Conservation (phyloP, 169 alveolate species). For the Eimeria zaria region DNA sequence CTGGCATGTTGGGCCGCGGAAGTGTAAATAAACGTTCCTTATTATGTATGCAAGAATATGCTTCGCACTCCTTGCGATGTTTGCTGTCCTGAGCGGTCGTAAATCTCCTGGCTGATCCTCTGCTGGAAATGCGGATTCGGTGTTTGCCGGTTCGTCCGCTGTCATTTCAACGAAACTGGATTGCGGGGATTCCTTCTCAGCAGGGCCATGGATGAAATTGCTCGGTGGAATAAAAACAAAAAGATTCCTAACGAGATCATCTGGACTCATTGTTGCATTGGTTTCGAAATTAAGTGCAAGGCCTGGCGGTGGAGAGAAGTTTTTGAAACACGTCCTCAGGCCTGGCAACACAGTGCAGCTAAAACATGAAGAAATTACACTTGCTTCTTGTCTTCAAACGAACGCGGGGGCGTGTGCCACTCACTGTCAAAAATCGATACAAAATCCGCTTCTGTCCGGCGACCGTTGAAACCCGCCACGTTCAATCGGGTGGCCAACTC, state of each 20-base stretch:
- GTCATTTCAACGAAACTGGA: neutral
- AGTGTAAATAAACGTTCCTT: neutral
- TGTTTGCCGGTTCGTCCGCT: neutral
- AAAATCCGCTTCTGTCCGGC: constrained; percentile 41
- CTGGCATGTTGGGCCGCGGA: constrained; percentile 31
- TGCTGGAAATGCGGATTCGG: neutral
- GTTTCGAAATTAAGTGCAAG: constrained; percentile 36
- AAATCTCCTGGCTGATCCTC: neutral
- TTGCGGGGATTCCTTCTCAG: neutral
- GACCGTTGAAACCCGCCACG: constrained; percentile 59
- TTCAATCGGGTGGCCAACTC: constrained; percentile 15
- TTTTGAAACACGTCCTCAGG: constrained; percentile 26
- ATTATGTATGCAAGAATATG: constrained; percentile 41
- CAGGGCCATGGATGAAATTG: neutral
- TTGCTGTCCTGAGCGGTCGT: neutral
- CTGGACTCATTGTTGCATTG: constrained; percentile 23
- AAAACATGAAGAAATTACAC: neutral
- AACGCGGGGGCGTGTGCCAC: neutral
- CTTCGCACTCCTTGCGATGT: neutral
- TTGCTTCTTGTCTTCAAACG: neutral
- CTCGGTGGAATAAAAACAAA: neutral
- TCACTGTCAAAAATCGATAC: constrained; percentile 4
- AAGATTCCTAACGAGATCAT: neutral
- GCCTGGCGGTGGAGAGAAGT: constrained; percentile 65
- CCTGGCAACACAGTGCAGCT: constrained; percentile 7